Evolutionary conservation across 2,329 filamentous ascomycete species (phyloP).

Genomic region (Penicillium sp.): DNA sequence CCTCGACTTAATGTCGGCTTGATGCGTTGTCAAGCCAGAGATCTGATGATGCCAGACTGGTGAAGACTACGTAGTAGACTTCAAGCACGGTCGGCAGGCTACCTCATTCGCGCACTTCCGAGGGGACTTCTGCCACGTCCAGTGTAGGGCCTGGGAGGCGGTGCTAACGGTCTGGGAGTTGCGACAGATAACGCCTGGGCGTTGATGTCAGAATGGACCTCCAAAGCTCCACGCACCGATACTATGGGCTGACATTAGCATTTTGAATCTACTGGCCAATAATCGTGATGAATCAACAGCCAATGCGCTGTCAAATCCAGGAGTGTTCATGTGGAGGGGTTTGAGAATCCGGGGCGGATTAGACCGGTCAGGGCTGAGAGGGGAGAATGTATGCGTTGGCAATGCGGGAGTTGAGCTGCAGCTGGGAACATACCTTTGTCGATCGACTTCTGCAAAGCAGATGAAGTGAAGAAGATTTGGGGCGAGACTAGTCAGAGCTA

Average conservation of each 20-base stretch:
- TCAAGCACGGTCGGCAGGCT: constrained; percentile 29
- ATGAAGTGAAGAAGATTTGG: constrained; percentile 19
- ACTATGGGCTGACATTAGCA: constrained; percentile 28
- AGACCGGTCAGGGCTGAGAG: constrained; percentile 26
- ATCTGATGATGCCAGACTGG: constrained; percentile 28
- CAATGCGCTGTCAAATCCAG: constrained; percentile 32
- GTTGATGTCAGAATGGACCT: constrained; percentile 32
- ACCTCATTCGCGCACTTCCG: constrained; percentile 19
- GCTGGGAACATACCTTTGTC: constrained; percentile 36
- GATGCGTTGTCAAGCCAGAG: constrained; percentile 45
- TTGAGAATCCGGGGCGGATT: constrained; percentile 28
- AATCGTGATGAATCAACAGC: constrained; percentile 14
- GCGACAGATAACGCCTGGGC: constrained; percentile 11
- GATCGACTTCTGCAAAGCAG: constrained; percentile 32
- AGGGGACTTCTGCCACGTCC: constrained; percentile 24
- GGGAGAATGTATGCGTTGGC: constrained; percentile 43
- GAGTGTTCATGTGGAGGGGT: constrained; percentile 20
- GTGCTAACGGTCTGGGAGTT: constrained; percentile 24
- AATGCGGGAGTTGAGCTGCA: constrained; percentile 32
- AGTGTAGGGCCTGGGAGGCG: constrained; percentile 29
- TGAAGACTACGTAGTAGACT: constrained; percentile 25
- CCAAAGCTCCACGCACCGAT: constrained; percentile 20
- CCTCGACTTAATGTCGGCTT: constrained; percentile 33
- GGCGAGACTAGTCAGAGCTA: constrained; percentile 4
- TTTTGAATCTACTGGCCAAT: constrained; percentile 18